Conservation (phyloP, 441 rosid species). For the Kokia cookei region DNA sequence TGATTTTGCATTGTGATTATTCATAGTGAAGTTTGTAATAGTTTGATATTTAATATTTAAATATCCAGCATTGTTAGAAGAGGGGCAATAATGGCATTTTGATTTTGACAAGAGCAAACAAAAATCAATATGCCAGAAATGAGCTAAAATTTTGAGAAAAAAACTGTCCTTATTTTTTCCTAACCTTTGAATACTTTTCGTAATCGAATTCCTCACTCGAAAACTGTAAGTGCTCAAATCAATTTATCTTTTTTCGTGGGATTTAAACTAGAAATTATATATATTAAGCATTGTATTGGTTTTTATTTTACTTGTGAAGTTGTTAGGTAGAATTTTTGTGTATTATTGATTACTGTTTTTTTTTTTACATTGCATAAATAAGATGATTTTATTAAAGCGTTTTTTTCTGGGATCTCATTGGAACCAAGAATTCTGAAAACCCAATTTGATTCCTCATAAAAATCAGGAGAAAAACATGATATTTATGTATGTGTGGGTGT, state of each 20-base stretch:
- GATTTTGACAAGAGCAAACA: too few relatives aligned
- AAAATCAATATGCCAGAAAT: too few relatives aligned
- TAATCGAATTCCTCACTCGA: background rate
- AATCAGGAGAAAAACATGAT: background rate
- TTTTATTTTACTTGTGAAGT: background rate
- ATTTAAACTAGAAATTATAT: background rate
- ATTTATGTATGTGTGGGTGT: background rate
- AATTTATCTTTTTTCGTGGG: background rate
- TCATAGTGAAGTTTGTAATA: too few relatives aligned
- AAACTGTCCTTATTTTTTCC: background rate
- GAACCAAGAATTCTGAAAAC: background rate
- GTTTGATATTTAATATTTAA: too few relatives aligned
- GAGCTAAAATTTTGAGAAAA: too few relatives aligned
- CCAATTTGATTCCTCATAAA: constrained; percentile 7
- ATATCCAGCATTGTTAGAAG: too few relatives aligned
- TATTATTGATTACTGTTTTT: background rate
- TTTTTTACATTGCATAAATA: constrained; percentile 6
- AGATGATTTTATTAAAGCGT: background rate
- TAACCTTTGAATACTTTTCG: background rate
- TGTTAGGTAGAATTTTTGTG: background rate
- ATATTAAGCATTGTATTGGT: background rate
- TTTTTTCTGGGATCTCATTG: background rate
- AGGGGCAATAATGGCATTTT: too few relatives aligned
- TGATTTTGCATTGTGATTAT: too few relatives aligned
- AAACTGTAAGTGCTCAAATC: constrained; percentile 4